A percentile compares a stretch with the other conserved stretches of the same genome.
Conservation (phyloP, 208 protist genomes). For the Trypanosoma mega region DNA sequence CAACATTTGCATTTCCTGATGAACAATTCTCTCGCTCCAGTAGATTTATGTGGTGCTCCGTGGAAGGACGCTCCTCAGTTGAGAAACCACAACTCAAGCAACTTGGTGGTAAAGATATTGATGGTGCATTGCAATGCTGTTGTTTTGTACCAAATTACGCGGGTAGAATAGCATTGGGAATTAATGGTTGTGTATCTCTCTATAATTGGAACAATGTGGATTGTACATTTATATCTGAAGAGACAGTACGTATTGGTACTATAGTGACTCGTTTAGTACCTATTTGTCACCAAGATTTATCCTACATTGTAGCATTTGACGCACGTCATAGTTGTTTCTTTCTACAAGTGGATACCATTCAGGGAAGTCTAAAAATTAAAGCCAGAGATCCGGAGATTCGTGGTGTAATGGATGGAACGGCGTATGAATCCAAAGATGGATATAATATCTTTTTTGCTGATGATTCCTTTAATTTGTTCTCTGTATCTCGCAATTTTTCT, state of each 20-base stretch:
- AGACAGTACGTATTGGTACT: constrained; percentile 55
- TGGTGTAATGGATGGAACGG: constrained; percentile 60
- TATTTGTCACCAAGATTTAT: constrained; percentile 18
- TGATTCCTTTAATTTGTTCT: constrained; percentile 72
- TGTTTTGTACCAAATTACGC: constrained; percentile 63
- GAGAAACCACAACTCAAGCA: constrained; percentile 27
- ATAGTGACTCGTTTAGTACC: constrained; percentile 65
- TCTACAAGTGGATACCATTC: constrained; percentile 59
- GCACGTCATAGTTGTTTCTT: constrained; percentile 65
- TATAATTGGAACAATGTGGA: constrained; percentile 70
- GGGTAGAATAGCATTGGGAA: constrained; percentile 69
- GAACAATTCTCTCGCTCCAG: constrained; percentile 26
- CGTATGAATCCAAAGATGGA: constrained; percentile 12
- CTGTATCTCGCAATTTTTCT: constrained; percentile 24
- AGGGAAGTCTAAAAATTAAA: constrained; percentile 61
- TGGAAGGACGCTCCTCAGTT: constrained; percentile 16
- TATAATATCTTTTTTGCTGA: constrained; percentile 56
- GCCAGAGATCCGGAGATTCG: constrained; percentile 52
- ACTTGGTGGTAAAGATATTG: constrained; percentile 57
- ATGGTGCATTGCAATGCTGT: constrained; percentile 76
- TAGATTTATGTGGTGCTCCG: constrained; percentile 27
- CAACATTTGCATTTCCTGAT: constrained; percentile 71
- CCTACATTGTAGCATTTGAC: constrained; percentile 63
- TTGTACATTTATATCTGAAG: constrained; percentile 67
- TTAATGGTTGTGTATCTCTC: constrained; percentile 68